These are phyloP conservation scores for Collybiopsis confluens DNA, from an alignment of 768 basidiomycete species.

Conservation along the genomic window DNA sequence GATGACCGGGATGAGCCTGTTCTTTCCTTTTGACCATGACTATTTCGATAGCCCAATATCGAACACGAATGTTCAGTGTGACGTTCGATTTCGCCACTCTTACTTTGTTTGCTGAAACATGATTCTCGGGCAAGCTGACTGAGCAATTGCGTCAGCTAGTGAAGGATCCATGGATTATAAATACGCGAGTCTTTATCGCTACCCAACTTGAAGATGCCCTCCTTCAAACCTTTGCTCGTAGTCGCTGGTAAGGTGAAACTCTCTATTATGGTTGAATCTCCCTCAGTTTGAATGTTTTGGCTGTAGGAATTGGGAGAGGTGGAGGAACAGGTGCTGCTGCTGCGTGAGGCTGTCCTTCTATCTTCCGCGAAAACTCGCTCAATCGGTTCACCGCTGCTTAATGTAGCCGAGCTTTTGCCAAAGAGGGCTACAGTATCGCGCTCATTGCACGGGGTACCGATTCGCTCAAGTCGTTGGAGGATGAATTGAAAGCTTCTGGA, in stretches of 20 bases:
- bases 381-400: conserved; percentile 2
- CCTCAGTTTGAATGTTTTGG: conserved; percentile 2
- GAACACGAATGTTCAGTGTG: too few relatives aligned
- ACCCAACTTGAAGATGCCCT: neutral
- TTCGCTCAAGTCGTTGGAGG: conserved; percentile 46
- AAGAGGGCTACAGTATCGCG: conserved; percentile 63
- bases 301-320: conserved; percentile 40
- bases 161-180: too few relatives aligned
- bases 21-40: too few relatives aligned
- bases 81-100: too few relatives aligned
- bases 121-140: too few relatives aligned
- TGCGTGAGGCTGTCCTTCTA: conserved; percentile 36
- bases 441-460: conserved; percentile 57
- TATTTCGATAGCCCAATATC: too few relatives aligned
- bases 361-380: neutral
- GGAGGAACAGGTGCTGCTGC: conserved; percentile 54
- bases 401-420: conserved; percentile 54
- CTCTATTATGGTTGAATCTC: neutral
- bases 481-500: conserved; percentile 51
- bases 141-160: too few relatives aligned
- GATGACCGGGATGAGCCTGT: too few relatives aligned
- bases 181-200: too few relatives aligned
- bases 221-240: conserved; percentile 42
- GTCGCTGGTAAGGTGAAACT: conserved; percentile 43
- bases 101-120: too few relatives aligned